Evolutionary conservation across 139 green algal genomes (phyloP).

Genomic region (Tetradesmus lagerheimii): DNA sequence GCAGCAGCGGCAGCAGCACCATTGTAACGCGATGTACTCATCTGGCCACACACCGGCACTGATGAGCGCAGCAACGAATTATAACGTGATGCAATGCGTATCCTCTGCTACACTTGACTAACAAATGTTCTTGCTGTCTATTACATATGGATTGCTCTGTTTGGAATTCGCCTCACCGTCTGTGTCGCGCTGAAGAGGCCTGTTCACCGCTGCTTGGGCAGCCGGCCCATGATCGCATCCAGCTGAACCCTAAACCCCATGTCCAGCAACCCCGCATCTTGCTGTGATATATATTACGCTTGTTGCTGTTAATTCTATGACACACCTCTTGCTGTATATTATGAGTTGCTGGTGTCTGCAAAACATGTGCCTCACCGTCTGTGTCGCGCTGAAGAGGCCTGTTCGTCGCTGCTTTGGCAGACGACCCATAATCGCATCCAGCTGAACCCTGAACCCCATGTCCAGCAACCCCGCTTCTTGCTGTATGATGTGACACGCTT

Average conservation of each 20-base stretch:
- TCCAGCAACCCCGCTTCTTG: constrained; percentile 95
- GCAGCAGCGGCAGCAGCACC: too few species aligned
- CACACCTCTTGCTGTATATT: too few species aligned
- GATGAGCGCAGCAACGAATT: too few species aligned
- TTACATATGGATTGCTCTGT: too few species aligned
- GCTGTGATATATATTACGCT: too few species aligned
- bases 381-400: constrained; percentile 95
- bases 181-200: constrained; percentile 98
- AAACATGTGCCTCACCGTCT: constrained; percentile 62
- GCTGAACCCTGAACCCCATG: constrained; percentile 90
- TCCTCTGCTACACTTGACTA: too few species aligned
- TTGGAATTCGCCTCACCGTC: constrained; percentile 68
- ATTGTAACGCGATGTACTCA: too few species aligned
- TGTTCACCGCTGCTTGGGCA: constrained; percentile 92
- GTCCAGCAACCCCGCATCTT: constrained; percentile 96
- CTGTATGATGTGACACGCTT: too few species aligned
- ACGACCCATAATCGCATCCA: constrained; percentile 85
- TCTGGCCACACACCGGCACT: too few species aligned
- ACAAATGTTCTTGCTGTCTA: too few species aligned
- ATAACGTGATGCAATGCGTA: too few species aligned
- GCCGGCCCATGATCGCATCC: constrained; percentile 81
- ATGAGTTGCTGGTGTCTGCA: neutral
- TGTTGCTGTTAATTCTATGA: too few species aligned
- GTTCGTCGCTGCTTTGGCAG: constrained; percentile 93
- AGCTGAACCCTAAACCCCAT: constrained; percentile 93